phyloP scores from a whole-genome alignment of 2,329 filamentous ascomycete species.

The Exophiala phaeomuriformis region DNA sequence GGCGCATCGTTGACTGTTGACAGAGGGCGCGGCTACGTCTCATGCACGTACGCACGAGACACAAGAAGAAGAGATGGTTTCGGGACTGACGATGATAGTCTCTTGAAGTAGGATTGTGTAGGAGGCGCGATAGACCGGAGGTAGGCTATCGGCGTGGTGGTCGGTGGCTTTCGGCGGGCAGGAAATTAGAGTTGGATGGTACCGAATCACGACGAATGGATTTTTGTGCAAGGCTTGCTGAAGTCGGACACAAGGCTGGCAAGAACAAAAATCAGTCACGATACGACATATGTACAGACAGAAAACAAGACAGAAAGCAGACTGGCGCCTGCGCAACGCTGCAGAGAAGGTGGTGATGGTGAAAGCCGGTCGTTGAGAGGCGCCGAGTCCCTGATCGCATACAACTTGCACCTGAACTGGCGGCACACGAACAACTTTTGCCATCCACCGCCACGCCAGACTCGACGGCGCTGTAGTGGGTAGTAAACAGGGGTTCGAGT shows the following conservation, averaged over 20 bases:
- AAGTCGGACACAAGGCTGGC: background rate
- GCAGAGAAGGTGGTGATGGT: background rate
- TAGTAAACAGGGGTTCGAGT: background rate
- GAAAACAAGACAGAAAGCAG: background rate
- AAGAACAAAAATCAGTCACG: background rate
- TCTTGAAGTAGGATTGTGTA: background rate
- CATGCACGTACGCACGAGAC: background rate
- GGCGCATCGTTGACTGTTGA: conserved; percentile 3
- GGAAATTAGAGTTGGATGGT: background rate
- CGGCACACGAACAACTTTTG: too few species aligned
- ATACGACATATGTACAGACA: background rate
- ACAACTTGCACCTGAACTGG: too few species aligned
- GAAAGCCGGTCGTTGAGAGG: background rate
- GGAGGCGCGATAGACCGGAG: background rate
- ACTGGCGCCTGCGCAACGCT: background rate
- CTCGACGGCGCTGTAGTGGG: too few species aligned
- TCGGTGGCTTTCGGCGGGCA: background rate
- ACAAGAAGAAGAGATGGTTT: background rate
- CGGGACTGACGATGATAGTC: background rate
- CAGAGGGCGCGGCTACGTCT: background rate
- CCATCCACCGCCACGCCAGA: too few species aligned
- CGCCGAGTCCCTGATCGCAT: background rate
- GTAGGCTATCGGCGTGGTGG: background rate
- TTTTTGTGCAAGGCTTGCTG: background rate
- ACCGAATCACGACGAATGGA: background rate